A percentile compares a stretch with the other conserved stretches of the same genome.
Conservation (phyloP, 1,284 basidiomycete genomes). For the Calocybe gambosa region DNA sequence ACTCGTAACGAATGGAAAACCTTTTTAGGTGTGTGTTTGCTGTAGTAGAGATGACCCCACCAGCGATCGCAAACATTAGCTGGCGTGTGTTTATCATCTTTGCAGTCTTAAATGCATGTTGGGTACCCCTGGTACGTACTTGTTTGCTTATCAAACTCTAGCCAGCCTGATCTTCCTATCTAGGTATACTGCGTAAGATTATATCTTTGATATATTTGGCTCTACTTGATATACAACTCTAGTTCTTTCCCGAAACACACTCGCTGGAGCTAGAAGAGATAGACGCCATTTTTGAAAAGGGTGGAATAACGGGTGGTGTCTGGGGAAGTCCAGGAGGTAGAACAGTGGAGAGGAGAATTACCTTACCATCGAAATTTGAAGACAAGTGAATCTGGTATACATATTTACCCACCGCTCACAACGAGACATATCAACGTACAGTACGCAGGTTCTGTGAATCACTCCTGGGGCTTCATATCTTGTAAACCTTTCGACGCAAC, state of each 20-base stretch:
- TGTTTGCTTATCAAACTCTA: not conserved
- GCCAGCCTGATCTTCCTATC: not conserved
- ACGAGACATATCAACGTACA: not conserved
- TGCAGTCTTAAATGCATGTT: conserved; percentile 39
- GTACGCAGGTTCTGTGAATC: no score
- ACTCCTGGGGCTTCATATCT: no score
- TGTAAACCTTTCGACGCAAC: no score
- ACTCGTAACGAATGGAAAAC: not conserved
- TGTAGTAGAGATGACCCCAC: conserved; percentile 43
- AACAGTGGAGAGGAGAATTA: conserved; percentile 14
- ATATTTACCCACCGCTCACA: not conserved
- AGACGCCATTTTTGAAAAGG: conserved; percentile 38
- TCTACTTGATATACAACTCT: conserved; percentile 1
- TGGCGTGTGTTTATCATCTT: conserved; percentile 46
- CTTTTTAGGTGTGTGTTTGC: conserved; percentile 31
- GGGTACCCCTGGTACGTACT: conserved; percentile 30
- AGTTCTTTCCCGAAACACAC: conserved; percentile 41
- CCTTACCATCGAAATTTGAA: not conserved
- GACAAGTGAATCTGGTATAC: not conserved
- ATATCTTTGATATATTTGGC: not conserved
- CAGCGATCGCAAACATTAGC: conserved; percentile 42
- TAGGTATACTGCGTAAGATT: conserved; percentile 23
- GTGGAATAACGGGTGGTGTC: conserved; percentile 36
- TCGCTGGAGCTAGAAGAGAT: conserved; percentile 39
- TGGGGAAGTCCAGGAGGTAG: conserved; percentile 24